A percentile compares a stretch with the other conserved stretches of the same genome.
These are phyloP conservation scores for Penicillium sp. DNA, from an alignment of 2,329 filamentous ascomycete genomes.

Conservation along the genomic window DNA sequence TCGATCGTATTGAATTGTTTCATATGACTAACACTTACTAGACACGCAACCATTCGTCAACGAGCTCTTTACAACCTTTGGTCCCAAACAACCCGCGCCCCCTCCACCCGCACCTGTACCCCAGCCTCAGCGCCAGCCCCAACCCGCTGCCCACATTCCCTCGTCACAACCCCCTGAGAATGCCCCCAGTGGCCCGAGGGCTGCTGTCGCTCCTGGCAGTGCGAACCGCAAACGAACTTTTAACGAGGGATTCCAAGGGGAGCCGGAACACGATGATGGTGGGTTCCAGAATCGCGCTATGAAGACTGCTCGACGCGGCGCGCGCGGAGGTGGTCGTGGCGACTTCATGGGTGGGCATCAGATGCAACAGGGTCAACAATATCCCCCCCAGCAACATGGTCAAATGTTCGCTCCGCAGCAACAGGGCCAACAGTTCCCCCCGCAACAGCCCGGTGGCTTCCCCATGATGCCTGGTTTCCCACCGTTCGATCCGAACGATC, in stretches of 20 bases:
- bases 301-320: conserved; percentile 45
- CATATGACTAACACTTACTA: conserved; percentile 28
- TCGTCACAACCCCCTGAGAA: conserved; percentile 26
- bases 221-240: conserved; percentile 54
- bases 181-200: conserved; percentile 24
- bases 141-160: conserved; percentile 16
- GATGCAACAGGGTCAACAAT: conserved; percentile 29
- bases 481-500: conserved; percentile 56
- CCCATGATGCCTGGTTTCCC: conserved; percentile 49
- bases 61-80: conserved; percentile 55
- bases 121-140: conserved; percentile 24
- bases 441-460: conserved; percentile 33
- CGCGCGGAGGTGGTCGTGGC: conserved; percentile 45
- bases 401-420: conserved; percentile 31
- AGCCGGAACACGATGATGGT: conserved; percentile 44
- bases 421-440: conserved; percentile 29
- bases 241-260: conserved; percentile 51
- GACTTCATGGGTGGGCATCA: conserved; percentile 39
- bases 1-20: conserved; percentile 2
- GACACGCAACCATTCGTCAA: conserved; percentile 57
- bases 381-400: conserved; percentile 25
- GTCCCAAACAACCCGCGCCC: conserved; percentile 43
- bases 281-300: conserved; percentile 48
- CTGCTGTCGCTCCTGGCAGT: conserved; percentile 21
- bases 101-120: conserved; percentile 20